Conservation (phyloP, 2,329 filamentous ascomycete species). For the Apiospora saccharicola region DNA sequence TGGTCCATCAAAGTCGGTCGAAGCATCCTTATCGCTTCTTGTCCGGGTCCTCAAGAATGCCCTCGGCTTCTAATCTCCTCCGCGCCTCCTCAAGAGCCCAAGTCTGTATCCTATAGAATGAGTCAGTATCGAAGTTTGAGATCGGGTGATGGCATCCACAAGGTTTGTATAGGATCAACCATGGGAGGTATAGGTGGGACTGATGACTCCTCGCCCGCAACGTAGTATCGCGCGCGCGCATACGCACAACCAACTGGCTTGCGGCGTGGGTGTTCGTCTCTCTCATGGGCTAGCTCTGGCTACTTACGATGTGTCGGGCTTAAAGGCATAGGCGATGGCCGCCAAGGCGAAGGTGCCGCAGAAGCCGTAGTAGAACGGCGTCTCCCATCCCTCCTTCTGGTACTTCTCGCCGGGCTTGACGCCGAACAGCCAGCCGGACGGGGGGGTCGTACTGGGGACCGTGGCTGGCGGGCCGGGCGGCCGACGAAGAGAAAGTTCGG, state of each 20-base stretch:
- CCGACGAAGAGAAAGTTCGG: slow-evolving; percentile 54
- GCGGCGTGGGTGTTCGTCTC: background rate
- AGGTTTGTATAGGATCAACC: background rate
- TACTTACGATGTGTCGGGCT: slow-evolving; percentile 98
- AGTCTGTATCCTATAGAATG: slow-evolving; percentile 85
- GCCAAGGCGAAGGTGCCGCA: slow-evolving; percentile 78
- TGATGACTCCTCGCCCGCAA: background rate
- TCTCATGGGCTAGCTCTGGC: slow-evolving; percentile 19
- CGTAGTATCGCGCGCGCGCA: background rate
- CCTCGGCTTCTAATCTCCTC: slow-evolving; percentile 93
- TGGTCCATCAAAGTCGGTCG: background rate
- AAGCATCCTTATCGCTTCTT: slow-evolving; percentile 51
- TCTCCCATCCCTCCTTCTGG: slow-evolving; percentile 97
- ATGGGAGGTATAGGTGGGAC: no score
- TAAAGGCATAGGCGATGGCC: slow-evolving; percentile 87
- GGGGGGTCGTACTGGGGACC: slow-evolving; percentile 92
- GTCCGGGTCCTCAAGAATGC: slow-evolving; percentile 84
- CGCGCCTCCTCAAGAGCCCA: slow-evolving; percentile 98
- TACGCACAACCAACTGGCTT: background rate
- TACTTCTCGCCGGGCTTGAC: slow-evolving; percentile 95
- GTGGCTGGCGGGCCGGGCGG: slow-evolving; percentile 59
- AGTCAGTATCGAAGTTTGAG: background rate
- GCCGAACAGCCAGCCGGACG: slow-evolving; percentile 90
- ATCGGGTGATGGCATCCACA: background rate
- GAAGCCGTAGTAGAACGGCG: slow-evolving; percentile 83